Conservation (phyloP, 2,329 filamentous ascomycete species). For the Cercospora zeina region DNA sequence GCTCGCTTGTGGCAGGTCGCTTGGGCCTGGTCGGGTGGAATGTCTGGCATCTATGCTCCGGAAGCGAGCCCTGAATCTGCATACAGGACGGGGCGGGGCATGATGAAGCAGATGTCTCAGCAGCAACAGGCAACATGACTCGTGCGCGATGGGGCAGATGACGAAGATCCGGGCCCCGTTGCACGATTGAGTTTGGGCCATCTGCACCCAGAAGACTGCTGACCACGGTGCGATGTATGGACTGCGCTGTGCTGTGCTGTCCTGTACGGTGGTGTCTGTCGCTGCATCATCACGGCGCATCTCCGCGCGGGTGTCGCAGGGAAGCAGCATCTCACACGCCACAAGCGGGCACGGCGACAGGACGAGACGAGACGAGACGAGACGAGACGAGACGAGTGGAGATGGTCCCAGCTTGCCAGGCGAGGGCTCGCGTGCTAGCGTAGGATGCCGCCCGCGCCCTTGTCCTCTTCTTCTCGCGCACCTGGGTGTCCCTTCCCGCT, state of each 20-base stretch:
- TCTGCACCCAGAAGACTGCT: too few species aligned
- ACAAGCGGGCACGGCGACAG: slow-evolving; percentile 1
- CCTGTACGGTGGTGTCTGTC: too few species aligned
- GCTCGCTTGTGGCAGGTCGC: not conserved
- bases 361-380: too few species aligned
- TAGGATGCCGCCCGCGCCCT: not conserved
- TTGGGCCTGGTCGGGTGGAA: not conserved
- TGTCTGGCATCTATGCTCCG: too few species aligned
- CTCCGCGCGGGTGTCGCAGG: too few species aligned
- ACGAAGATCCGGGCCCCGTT: not conserved
- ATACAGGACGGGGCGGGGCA: too few species aligned
- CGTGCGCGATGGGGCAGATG: not conserved
- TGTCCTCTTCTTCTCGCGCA: not conserved
- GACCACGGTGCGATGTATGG: too few species aligned
- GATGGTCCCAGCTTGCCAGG: not conserved
- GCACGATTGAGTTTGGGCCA: not conserved
- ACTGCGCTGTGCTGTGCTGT: too few species aligned
- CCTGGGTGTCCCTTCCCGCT: not conserved
- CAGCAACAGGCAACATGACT: not conserved
- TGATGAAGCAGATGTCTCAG: too few species aligned
- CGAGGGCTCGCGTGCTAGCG: not conserved
- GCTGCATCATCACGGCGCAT: too few species aligned
- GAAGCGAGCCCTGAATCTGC: too few species aligned
- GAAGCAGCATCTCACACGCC: not conserved
- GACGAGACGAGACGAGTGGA: not conserved